A percentile compares a stretch with the other conserved stretches of the same genome.
Evolutionary conservation across 768 basidiomycete species (phyloP).

Genomic region (Steccherinum ochraceum): DNA sequence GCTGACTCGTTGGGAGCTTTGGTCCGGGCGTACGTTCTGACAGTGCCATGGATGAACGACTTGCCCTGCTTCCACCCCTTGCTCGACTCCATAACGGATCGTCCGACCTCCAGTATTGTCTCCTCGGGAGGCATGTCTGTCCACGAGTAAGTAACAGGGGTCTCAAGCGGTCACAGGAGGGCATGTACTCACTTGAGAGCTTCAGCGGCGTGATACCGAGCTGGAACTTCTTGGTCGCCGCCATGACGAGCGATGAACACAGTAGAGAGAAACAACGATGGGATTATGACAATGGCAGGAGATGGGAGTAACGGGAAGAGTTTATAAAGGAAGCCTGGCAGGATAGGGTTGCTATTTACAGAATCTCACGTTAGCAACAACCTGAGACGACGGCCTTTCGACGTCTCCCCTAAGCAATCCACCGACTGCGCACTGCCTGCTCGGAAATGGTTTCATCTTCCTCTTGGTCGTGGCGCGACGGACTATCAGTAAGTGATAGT

Average conservation of each 20-base stretch:
- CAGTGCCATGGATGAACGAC: slow-evolving; percentile 37
- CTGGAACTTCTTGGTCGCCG: slow-evolving; percentile 21
- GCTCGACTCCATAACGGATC: slow-evolving; percentile 50
- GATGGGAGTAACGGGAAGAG: background rate
- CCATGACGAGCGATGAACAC: background rate
- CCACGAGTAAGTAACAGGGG: background rate
- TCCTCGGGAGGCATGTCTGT: slow-evolving; percentile 61
- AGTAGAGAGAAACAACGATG: background rate
- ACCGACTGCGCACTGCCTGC: too few species aligned
- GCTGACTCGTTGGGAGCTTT: slow-evolving; percentile 52
- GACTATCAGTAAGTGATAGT: too few species aligned
- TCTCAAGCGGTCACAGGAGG: background rate
- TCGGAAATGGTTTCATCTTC: background rate
- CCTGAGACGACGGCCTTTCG: background rate
- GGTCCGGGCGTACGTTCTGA: slow-evolving; percentile 48
- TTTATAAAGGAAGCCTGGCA: background rate
- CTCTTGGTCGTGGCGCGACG: background rate
- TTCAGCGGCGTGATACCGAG: slow-evolving; percentile 35
- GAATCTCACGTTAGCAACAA: background rate
- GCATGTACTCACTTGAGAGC: slow-evolving; percentile 27
- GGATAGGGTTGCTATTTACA: background rate
- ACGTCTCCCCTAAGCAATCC: background rate
- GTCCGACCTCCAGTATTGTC: slow-evolving; percentile 44
- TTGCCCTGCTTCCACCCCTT: slow-evolving; percentile 65
- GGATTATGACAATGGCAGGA: background rate